Evolutionary conservation across 371 early-diverging fungal species (phyloP), one percentile per base, ranked within the genome.

Genomic region (Amoeboaphelidium protococcarum): DNA sequence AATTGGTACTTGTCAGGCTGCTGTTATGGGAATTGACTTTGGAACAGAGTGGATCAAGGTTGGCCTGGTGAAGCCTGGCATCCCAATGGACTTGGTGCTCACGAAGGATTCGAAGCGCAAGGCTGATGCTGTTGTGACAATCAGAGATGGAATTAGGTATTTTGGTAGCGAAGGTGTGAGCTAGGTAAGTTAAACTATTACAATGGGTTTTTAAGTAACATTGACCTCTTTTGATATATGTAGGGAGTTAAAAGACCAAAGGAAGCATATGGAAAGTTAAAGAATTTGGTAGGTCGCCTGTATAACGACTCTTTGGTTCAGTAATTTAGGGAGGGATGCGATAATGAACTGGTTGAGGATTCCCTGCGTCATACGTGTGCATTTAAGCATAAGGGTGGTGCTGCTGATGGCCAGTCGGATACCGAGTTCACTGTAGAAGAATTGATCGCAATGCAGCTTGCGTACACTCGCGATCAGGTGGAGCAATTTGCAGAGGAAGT

Each of bases 41-140:
- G 96, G 96, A 46, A 75, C 82, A 0, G 87, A 91, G 49, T 91
- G 89, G 87, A 80, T 88, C 61, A 91, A 90, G 53, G 80, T 88
- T 22, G 82, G 82, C 3, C 63, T 92, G 45, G 85, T 88, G 52
- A 83, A 83, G 53, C 78, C 88, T 10, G 87, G 88, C 13, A 75
- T 76, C 21, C 78, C 84, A 13, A 62, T 90, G 23, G 92, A 92
- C 52, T 71, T 90, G 46, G 92, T 89, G 6, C 73, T 95, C 46
- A 92, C 91, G 62, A 66, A 79, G 48, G 94, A 91, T 51, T 86
- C 88, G 22, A 89, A 90, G 58, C 68, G 96, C 41, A 90, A 91
- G 63, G 91, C 94, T 0, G 73, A 72, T 43, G 63, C 85, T 1
- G 71, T 80, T 1, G 72, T 92, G 16, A 72, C 77, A 2, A 60